Base-by-base conservation (phyloP, 805 yeast species). In the Cyberlindnera mississippiensis region DNA sequence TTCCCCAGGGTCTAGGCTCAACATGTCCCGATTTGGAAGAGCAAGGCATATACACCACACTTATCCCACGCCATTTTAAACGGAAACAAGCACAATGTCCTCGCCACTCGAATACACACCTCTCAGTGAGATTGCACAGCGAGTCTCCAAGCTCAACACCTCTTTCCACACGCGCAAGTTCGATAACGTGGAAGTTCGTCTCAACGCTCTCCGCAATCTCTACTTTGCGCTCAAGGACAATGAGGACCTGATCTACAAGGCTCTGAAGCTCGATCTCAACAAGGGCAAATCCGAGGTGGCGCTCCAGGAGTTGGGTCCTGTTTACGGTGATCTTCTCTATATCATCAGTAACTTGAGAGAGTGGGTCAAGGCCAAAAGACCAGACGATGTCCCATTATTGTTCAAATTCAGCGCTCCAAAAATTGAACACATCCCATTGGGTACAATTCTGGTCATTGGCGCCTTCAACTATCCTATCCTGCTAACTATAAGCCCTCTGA, bases 391-490 rank as follows among this genome's bases (percentile, higher is more conserved):
- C 5, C 48, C 50, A 4, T 32, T 51, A n/a, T 28, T 55, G 26
- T 55, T 47, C 48, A 45, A 47, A 18, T 43, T 51, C 28, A 37
- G 45, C 22, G 30, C 40, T 2, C 44, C 61, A n/a, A 44, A 30
- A 15, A 38, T 51, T 16, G 40, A 48, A 15, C 40, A 48, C 36
- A 67, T 67, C 11, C 71, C 82, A 5, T 41, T 71, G 19, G 98
- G 97, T 4, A 73, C 75, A 2, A 83, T 83, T 3, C 71, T 89
- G 45, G 69, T 91, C 37, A 78, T 90, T 37, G 67, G 83, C 3
- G 91, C 96, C 0, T 87, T 83, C 74, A 87, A 87, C 63, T 88
- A 80, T 59, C 96, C 98, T 1, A 60, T 85, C 33, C 45, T 74
- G 20, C 66, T 91, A 45, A 55, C 85, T 0, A 45, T 88, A 10